Evolutionary conservation across 2,329 filamentous ascomycete genomes (phyloP).

Genomic region (Neopestalotiopsis rosae): DNA sequence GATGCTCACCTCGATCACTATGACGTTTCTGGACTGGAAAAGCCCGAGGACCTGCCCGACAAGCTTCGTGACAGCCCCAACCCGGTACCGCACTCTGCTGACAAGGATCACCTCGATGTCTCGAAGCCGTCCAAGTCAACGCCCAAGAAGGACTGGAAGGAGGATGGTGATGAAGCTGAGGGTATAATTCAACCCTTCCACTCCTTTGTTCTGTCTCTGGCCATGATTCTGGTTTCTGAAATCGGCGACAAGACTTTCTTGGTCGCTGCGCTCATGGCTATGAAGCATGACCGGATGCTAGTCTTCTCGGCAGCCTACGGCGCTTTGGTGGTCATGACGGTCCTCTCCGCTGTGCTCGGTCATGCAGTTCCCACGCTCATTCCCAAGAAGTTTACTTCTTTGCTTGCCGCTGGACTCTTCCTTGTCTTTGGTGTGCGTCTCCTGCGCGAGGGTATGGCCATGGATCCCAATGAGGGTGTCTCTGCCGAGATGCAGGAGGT

Average conservation of each 20-base stretch:
- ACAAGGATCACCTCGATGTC: slow-evolving; percentile 68
- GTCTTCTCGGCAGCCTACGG: slow-evolving; percentile 96
- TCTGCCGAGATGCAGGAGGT: slow-evolving; percentile 98
- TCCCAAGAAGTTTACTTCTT: slow-evolving; percentile 87
- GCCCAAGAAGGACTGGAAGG: slow-evolving; percentile 36
- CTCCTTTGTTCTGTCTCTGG: slow-evolving; percentile 89
- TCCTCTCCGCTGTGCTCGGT: slow-evolving; percentile 89
- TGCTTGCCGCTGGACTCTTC: slow-evolving; percentile 85
- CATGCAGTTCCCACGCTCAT: slow-evolving; percentile 91
- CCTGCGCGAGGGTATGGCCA: slow-evolving; percentile 83
- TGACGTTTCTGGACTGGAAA: slow-evolving; percentile 65
- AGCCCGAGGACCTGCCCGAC: slow-evolving; percentile 80
- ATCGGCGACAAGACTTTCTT: slow-evolving; percentile 99
- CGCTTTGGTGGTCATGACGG: slow-evolving; percentile 91
- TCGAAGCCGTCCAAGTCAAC: slow-evolving; percentile 43
- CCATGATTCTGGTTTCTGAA: slow-evolving; percentile 97
- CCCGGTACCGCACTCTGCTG: slow-evolving; percentile 69
- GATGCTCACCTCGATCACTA: slow-evolving; percentile 31
- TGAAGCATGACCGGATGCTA: slow-evolving; percentile 92
- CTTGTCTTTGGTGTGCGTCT: slow-evolving; percentile 87
- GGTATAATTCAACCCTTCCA: slow-evolving; percentile 81
- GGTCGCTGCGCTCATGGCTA: slow-evolving; percentile 96
- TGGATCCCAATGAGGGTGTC: slow-evolving; percentile 89
- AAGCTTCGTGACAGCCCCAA: slow-evolving; percentile 77
- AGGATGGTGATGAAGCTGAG: slow-evolving; percentile 50